These are phyloP conservation scores for Hansenula anomala DNA, from an alignment of 1,139 yeast species.

Conservation along the genomic window DNA sequence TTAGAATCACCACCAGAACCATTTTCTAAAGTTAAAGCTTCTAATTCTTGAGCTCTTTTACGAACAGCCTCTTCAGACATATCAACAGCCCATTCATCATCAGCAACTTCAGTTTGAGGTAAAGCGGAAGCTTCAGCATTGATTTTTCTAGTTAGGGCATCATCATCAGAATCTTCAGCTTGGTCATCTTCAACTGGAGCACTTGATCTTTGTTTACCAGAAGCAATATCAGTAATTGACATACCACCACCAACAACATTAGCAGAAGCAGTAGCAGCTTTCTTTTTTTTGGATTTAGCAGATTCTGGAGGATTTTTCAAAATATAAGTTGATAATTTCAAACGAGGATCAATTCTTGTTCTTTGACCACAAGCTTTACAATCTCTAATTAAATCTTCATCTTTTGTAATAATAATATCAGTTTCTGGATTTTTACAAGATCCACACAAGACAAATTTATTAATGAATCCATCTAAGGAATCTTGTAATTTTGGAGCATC, in stretches of 20 bases:
- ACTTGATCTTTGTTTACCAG: constrained; percentile 24
- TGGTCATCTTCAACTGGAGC: constrained; percentile 28
- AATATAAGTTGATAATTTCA: constrained; percentile 80
- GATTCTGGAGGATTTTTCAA: constrained; percentile 87
- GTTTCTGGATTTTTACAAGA: constrained; percentile 98
- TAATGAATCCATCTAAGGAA: constrained; percentile 88
- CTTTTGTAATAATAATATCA: constrained; percentile 76
- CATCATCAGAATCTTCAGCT: constrained; percentile 56
- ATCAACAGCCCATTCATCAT: constrained; percentile 98
- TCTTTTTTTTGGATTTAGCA: constrained; percentile 53
- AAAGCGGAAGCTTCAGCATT: constrained; percentile 80
- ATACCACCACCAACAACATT: constrained; percentile 87
- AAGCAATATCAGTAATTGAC: constrained; percentile 71
- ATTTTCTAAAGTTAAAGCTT: constrained; percentile 41
- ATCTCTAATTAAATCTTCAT: constrained; percentile 77
- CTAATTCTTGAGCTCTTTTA: constrained; percentile 86
- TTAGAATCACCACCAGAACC: constrained; percentile 30
- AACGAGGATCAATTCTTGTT: constrained; percentile 79
- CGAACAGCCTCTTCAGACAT: constrained; percentile 96
- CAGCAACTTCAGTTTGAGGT: constrained; percentile 54
- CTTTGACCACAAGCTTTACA: constrained; percentile 98
- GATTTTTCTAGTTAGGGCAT: constrained; percentile 72
- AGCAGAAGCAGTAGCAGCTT: constrained; percentile 88
- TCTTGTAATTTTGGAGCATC: constrained; percentile 90
- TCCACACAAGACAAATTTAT: constrained; percentile 88